phyloP scores from a whole-genome alignment of 2,329 filamentous ascomycete genomes.

The Raffaelea albimanens region DNA sequence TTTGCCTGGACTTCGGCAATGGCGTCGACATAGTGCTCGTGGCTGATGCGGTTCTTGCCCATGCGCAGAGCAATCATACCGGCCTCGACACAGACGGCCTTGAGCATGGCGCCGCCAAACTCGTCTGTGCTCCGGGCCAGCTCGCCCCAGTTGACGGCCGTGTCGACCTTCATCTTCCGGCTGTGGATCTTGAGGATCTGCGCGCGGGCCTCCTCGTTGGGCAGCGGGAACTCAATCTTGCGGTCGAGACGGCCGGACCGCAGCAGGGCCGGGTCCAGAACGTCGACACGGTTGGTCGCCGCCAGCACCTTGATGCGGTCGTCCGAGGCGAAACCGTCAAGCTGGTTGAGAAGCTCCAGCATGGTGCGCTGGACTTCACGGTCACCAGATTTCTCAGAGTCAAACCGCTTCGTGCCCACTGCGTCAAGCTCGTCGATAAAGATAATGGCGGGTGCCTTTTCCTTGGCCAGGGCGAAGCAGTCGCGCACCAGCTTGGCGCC shows the following conservation, averaged over 20 bases:
- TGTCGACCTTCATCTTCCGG: slow-evolving; percentile 94
- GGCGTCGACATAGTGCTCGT: slow-evolving; percentile 98
- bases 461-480: slow-evolving; percentile 94
- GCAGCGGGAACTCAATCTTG: slow-evolving; percentile 97
- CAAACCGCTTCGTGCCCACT: slow-evolving; percentile 97
- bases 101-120: slow-evolving; percentile 94
- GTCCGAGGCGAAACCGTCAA: slow-evolving; percentile 94
- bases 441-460: slow-evolving; percentile 98
- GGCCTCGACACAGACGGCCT: slow-evolving; percentile 96
- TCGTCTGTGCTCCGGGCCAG: slow-evolving; percentile 94
- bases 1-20: slow-evolving; percentile 92
- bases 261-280: slow-evolving; percentile 82
- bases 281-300: slow-evolving; percentile 89
- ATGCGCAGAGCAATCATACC: slow-evolving; percentile 96
- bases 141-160: slow-evolving; percentile 88
- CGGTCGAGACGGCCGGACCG: slow-evolving; percentile 87
- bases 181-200: slow-evolving; percentile 98
- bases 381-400: slow-evolving; percentile 96
- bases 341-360: slow-evolving; percentile 96
- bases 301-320: slow-evolving; percentile 95
- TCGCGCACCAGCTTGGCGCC: slow-evolving; percentile 96
- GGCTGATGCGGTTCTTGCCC: slow-evolving; percentile 92
- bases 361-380: slow-evolving; percentile 97
- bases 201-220: slow-evolving; percentile 93
- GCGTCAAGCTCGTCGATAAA: slow-evolving; percentile 99